Conservation (phyloP, 176 grass and related monocot genomes). For the Thinopyrum elongatum region DNA sequence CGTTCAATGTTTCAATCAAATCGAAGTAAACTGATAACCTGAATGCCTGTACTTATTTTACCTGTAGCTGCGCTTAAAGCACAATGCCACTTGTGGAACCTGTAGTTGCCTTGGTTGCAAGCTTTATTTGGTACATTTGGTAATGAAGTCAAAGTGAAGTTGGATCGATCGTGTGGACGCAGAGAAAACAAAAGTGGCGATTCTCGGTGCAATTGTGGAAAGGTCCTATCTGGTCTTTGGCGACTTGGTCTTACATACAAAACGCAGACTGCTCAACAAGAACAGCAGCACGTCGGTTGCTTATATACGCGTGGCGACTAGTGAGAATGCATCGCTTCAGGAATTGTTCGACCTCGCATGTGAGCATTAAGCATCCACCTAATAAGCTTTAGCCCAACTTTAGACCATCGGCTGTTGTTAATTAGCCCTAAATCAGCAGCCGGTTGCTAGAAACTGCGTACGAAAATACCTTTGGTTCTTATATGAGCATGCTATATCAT, state of each 20-base stretch:
- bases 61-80: neutral
- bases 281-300: slow-evolving; percentile 1
- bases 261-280: neutral
- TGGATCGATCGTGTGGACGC: slow-evolving; percentile 13
- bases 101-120: neutral
- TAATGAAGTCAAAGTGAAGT: neutral
- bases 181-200: no score
- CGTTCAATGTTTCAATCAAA: neutral
- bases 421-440: neutral
- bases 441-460: neutral
- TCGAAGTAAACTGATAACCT: slow-evolving; percentile 4
- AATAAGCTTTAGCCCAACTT: neutral
- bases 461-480: neutral
- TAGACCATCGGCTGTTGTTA: neutral
- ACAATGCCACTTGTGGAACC: neutral
- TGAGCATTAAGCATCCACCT: neutral
- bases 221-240: neutral
- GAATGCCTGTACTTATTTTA: neutral
- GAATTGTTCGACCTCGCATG: neutral
- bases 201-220: slow-evolving; percentile 8
- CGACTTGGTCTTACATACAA: slow-evolving; percentile 16
- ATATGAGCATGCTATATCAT: neutral
- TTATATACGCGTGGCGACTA: neutral
- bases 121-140: neutral
- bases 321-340: slow-evolving; percentile 11